Conservation (phyloP, 2,329 filamentous ascomycete genomes). For the Epichloe hybrida region DNA sequence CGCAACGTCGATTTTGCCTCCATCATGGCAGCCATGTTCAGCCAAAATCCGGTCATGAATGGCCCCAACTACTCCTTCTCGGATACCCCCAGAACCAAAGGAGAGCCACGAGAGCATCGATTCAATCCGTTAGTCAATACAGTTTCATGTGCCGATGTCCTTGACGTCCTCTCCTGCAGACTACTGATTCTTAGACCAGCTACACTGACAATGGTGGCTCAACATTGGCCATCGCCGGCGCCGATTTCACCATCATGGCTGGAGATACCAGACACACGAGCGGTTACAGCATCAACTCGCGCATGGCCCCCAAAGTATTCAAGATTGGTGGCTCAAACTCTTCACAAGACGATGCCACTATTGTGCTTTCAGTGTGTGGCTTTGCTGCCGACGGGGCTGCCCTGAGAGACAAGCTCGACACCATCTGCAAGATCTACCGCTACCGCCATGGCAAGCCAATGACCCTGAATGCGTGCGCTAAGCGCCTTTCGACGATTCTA, state of each 20-base stretch:
- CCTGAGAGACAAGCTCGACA: conserved; percentile 84
- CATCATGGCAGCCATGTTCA: conserved; percentile 53
- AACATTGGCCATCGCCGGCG: conserved; percentile 85
- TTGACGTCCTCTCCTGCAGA: neutral
- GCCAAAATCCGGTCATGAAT: conserved; percentile 55
- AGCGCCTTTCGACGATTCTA: conserved; percentile 86
- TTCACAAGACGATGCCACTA: conserved; percentile 69
- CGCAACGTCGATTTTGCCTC: neutral
- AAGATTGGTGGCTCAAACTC: conserved; percentile 86
- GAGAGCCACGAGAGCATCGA: conserved; percentile 56
- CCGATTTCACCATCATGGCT: conserved; percentile 90
- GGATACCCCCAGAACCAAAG: conserved; percentile 41
- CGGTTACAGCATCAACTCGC: conserved; percentile 98
- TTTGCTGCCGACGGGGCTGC: conserved; percentile 93
- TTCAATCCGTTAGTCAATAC: conserved; percentile 69
- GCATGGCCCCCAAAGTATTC: conserved; percentile 91
- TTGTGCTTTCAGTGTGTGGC: conserved; percentile 86
- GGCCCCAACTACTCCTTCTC: conserved; percentile 57
- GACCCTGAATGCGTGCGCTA: conserved; percentile 85
- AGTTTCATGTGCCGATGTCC: neutral
- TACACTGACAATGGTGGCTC: conserved; percentile 98
- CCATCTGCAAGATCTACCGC: conserved; percentile 96
- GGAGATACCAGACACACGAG: conserved; percentile 93
- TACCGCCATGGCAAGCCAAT: conserved; percentile 97
- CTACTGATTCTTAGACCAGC: conserved; percentile 26